Evolutionary conservation across 2,329 filamentous ascomycete species (phyloP), one percentile per base, ranked within the genome.

Genomic region (Alternaria ethzedia): DNA sequence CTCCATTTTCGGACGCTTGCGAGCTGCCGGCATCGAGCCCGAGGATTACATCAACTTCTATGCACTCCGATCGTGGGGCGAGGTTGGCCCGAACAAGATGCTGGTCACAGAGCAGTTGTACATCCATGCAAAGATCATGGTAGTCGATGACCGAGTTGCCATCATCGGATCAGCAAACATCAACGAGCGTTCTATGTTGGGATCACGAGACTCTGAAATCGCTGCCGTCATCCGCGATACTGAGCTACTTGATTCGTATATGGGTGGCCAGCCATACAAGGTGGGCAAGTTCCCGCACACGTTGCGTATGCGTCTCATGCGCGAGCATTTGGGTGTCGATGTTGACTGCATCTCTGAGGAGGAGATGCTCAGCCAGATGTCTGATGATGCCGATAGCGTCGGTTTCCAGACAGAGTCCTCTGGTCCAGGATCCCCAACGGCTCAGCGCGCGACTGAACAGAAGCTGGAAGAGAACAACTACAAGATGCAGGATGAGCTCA

Each of bases 141-240:
- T 99, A 59, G 95, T 97, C 5, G 96, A 99, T 79, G 96, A 99
- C 75, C 89, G 95, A 32, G 89, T 96, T 61, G 95, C 91, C 20
- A 89, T 99, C 65, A 99, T 99, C 72, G 96, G 96, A 17, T 98
- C 95, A 49, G 96, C 96, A 57, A 99, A 99, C 78, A 98, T 99
- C 84, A 99, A 99, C 74, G 96, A 99, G 80, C 90, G 96, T 49
- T 98, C 95, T 7, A 94, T 98, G 93, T 81, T 97, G 65, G 96
- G 96, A 9, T 91, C 88, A 52, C 89, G 96, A 73, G 96, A 99
- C 79, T 97, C 95, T 0, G 96, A 99, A 80, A 89, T 92, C 66
- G 96, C 95, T 6, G 91, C 94, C 7, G 87, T 98, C 46, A 92
- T 99, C 45, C 89, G 95, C 57, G 96, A 99, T 77, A 95, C 92